Evolutionary conservation across 1,139 yeast genomes (phyloP).

Genomic region (Kurtzmaniella quercitrusa): DNA sequence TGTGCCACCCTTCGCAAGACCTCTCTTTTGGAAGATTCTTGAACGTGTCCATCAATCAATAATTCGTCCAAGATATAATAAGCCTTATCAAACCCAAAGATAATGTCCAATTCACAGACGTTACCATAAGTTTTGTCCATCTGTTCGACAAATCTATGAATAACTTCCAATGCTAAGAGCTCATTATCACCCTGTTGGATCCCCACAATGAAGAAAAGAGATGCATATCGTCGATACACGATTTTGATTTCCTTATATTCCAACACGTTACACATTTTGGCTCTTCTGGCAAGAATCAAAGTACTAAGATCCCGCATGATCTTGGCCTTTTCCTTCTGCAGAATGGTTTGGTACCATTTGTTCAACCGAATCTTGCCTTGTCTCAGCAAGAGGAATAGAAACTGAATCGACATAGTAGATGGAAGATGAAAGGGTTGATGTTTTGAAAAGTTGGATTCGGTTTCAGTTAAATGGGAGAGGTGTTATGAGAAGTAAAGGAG

Average conservation of each 20-base stretch:
- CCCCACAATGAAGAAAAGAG: constrained; percentile 84
- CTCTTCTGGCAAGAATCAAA: constrained; percentile 74
- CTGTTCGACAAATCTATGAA: constrained; percentile 92
- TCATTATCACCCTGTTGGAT: constrained; percentile 85
- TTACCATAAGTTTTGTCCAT: constrained; percentile 97
- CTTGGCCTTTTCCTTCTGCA: constrained; percentile 79
- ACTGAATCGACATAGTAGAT: constrained; percentile 64
- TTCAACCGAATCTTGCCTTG: constrained; percentile 93
- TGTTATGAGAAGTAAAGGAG: no score
- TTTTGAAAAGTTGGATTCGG: neutral
- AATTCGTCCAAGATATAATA: constrained; percentile 89
- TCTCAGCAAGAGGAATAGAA: constrained; percentile 75
- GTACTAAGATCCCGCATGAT: constrained; percentile 85
- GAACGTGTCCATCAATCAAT: constrained; percentile 75
- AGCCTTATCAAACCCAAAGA: constrained; percentile 91
- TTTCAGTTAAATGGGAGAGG: neutral
- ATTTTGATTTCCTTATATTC: constrained; percentile 88
- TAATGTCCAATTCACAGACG: constrained; percentile 89
- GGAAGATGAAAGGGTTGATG: neutral
- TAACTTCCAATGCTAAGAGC: constrained; percentile 74
- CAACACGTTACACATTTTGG: constrained; percentile 93
- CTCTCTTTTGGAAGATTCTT: constrained; percentile 80
- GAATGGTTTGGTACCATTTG: constrained; percentile 85
- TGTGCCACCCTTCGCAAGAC: constrained; percentile 72
- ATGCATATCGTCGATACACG: constrained; percentile 89